phyloP scores from a whole-genome alignment of 768 basidiomycete genomes.

The Fibroporia radiculosa region DNA sequence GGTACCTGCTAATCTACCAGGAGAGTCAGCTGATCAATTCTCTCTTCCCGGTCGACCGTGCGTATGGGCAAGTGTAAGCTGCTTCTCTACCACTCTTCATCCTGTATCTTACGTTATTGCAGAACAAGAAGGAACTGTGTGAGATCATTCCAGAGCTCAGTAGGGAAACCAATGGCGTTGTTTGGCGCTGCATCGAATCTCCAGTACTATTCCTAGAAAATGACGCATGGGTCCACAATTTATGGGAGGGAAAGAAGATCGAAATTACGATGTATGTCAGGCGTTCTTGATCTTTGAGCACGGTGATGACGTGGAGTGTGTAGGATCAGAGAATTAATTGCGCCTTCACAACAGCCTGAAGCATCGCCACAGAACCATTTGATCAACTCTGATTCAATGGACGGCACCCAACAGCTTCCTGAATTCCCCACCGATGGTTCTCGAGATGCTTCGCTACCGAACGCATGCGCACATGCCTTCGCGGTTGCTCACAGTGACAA shows the following conservation, averaged over 20 bases:
- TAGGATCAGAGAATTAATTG: no score
- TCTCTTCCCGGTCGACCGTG: not conserved
- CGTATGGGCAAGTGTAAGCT: conserved; percentile 4
- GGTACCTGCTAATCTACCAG: not conserved
- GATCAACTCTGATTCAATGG: no score
- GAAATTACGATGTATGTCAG: no score
- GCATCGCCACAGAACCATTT: no score
- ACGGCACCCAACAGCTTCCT: no score
- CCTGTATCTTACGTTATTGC: not conserved
- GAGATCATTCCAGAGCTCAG: conserved; percentile 11
- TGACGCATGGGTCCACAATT: conserved; percentile 8
- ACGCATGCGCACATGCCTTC: no score
- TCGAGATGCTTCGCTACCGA: no score
- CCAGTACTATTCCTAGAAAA: conserved; percentile 16
- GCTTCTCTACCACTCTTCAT: not conserved
- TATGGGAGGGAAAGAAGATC: conserved; percentile 8
- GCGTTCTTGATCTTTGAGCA: no score
- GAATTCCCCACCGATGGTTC: no score
- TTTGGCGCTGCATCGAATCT: conserved; percentile 9
- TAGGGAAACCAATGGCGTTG: conserved; percentile 7
- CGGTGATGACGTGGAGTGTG: no score
- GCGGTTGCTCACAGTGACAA: no score
- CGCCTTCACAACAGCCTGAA: no score
- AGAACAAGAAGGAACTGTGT: conserved; percentile 16
- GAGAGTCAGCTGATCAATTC: not conserved